phyloP scores from a whole-genome alignment of 75 land plant genomes.

The Selaginella moellendorffii region DNA sequence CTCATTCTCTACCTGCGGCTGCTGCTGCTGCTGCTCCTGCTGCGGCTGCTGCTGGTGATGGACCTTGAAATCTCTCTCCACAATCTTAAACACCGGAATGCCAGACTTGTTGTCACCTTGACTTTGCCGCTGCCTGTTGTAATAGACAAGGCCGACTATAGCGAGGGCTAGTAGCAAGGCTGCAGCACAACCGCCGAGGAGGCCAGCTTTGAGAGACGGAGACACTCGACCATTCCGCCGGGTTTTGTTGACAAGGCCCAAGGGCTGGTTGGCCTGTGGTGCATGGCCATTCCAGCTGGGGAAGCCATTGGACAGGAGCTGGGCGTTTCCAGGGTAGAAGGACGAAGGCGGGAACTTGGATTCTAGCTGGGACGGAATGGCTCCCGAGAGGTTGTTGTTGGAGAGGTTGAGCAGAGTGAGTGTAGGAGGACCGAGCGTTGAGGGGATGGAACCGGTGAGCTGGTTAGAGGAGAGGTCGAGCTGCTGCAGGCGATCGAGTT shows the following conservation, averaged over 20 bases:
- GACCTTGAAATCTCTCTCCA: neutral
- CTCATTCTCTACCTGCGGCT: neutral
- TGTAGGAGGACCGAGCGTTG: constrained; percentile 27
- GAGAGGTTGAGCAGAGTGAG: constrained; percentile 50
- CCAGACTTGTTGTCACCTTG: neutral
- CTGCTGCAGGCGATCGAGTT: constrained; percentile 33
- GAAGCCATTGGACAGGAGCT: constrained; percentile 28
- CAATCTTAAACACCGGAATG: neutral
- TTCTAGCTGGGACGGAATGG: constrained; percentile 49
- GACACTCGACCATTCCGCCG: constrained; percentile 20
- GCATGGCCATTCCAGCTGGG: constrained; percentile 29
- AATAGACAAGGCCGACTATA: constrained; percentile 36
- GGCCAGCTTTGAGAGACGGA: constrained; percentile 28
- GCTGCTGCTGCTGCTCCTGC: neutral
- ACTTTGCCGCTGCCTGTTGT: constrained; percentile 1
- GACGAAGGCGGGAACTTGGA: constrained; percentile 58
- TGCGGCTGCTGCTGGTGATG: neutral
- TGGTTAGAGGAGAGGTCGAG: constrained; percentile 66
- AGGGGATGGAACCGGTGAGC: constrained; percentile 66
- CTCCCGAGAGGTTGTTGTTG: constrained; percentile 68
- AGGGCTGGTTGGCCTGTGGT: constrained; percentile 6
- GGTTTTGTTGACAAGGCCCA: neutral
- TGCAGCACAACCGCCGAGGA: constrained; percentile 50
- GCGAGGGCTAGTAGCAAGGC: constrained; percentile 39
- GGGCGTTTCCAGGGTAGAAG: constrained; percentile 76